Percentiles rank a stretch among this genome's conserved stretches.
Evolutionary conservation across 495 filamentous ascomycete species (phyloP).

Genomic region (Talaromyces liani): DNA sequence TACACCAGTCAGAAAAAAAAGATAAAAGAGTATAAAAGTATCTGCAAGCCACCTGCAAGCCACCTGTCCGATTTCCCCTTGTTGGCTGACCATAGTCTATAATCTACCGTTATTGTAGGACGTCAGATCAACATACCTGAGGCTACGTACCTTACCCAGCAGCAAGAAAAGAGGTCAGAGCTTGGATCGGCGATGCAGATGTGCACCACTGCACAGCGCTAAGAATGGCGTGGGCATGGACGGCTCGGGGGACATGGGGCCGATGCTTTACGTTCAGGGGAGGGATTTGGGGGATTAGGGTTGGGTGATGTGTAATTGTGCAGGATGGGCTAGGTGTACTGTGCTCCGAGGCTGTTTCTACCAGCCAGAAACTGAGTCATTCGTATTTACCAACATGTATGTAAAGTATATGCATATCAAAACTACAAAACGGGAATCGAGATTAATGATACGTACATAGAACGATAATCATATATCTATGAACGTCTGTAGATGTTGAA

Average conservation of each 20-base stretch:
- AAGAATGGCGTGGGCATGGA: not conserved
- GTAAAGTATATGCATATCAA: too few species aligned
- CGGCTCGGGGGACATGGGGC: not conserved
- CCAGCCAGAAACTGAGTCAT: not conserved
- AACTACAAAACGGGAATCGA: too few species aligned
- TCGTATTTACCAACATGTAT: too few species aligned
- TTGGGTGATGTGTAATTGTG: not conserved
- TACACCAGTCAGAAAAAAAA: not conserved
- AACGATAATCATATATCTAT: not conserved
- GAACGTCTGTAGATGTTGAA: not conserved
- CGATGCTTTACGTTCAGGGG: not conserved
- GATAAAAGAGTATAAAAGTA: not conserved
- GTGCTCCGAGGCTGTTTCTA: not conserved
- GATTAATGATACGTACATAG: not conserved
- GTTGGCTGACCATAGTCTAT: not conserved
- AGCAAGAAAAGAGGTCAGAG: not conserved
- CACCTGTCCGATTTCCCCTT: not conserved
- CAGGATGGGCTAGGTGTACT: not conserved
- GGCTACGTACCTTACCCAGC: too few species aligned
- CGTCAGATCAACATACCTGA: not conserved
- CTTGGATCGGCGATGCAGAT: not conserved
- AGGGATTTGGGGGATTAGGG: not conserved
- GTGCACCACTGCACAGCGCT: not conserved
- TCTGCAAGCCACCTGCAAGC: not conserved
- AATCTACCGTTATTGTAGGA: not conserved